Percentiles rank a stretch among this genome's conserved stretches.
Conservation (phyloP, 208 protist genomes). For the Trypanosoma vivax region DNA sequence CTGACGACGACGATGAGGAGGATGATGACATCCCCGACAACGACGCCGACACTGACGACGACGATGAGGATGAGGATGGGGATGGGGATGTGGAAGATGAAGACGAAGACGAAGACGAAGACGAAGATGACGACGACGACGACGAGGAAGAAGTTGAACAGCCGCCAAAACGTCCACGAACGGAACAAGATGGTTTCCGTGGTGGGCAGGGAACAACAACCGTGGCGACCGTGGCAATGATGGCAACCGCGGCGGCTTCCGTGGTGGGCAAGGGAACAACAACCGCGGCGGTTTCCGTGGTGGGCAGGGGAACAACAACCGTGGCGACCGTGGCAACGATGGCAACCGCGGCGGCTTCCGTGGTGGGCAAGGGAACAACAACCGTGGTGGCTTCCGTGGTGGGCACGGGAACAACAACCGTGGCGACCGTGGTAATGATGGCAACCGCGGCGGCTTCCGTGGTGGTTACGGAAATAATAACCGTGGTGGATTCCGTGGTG, state of each 20-base stretch:
- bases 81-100: constrained; percentile 50
- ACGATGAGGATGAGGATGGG: constrained; percentile 43
- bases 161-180: constrained; percentile 71
- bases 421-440: constrained; percentile 40
- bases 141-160: constrained; percentile 32
- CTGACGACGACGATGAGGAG: constrained; percentile 27
- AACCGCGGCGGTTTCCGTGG: constrained; percentile 37
- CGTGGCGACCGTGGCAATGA: constrained; percentile 57
- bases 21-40: constrained; percentile 32
- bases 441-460: constrained; percentile 35
- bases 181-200: constrained; percentile 44
- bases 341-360: constrained; percentile 61
- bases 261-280: too few species aligned
- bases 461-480: constrained; percentile 19
- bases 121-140: constrained; percentile 58
- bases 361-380: too few species aligned
- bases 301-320: too few species aligned
- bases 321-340: constrained; percentile 52
- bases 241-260: constrained; percentile 56
- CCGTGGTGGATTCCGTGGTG: constrained; percentile 36
- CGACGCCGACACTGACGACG: constrained; percentile 28
- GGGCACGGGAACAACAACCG: constrained; percentile 25
- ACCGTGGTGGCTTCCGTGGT: constrained; percentile 39
- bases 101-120: constrained; percentile 30
- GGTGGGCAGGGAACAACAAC: too few species aligned